Percentiles rank a stretch among this genome's conserved stretches.
phyloP scores from a whole-genome alignment of 441 rosid species.

The Metrosideros polymorpha region DNA sequence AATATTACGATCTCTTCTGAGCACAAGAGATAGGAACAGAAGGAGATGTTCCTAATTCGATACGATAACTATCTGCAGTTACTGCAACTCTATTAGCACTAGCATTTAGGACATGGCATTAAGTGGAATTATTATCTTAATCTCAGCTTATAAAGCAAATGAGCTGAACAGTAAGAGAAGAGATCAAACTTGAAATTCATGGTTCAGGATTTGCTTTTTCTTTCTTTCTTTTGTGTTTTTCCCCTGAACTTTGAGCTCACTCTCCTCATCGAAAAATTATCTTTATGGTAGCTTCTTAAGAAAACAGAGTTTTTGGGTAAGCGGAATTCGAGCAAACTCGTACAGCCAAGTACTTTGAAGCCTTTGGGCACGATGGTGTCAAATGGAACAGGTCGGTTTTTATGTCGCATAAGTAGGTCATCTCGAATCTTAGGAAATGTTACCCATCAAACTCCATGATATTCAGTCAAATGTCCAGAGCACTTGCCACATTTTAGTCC shows the following conservation, averaged over 20 bases:
- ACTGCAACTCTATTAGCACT: not conserved
- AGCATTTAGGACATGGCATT: not conserved
- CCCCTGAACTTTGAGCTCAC: not conserved
- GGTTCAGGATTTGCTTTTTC: not conserved
- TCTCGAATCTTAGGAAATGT: not conserved
- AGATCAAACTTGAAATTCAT: not conserved
- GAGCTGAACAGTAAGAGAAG: not conserved
- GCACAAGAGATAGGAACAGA: no score
- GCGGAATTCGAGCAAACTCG: not conserved
- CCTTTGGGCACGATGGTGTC: not conserved
- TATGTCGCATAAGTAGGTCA: not conserved
- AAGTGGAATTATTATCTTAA: not conserved
- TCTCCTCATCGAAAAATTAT: not conserved
- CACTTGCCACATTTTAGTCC: not conserved
- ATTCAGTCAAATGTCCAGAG: not conserved
- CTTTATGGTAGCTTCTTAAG: not conserved
- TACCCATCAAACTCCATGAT: not conserved
- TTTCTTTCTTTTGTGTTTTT: not conserved
- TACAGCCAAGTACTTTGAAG: not conserved
- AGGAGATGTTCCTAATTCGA: no score
- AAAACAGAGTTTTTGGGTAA: not conserved
- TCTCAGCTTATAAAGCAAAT: not conserved
- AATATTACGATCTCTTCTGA: not conserved
- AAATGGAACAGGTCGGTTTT: not conserved
- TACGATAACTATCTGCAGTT: not conserved